Percentiles rank a stretch among this genome's conserved stretches.
phyloP scores from a whole-genome alignment of 2,329 filamentous ascomycete species.

The Calonectria hawksworthii region DNA sequence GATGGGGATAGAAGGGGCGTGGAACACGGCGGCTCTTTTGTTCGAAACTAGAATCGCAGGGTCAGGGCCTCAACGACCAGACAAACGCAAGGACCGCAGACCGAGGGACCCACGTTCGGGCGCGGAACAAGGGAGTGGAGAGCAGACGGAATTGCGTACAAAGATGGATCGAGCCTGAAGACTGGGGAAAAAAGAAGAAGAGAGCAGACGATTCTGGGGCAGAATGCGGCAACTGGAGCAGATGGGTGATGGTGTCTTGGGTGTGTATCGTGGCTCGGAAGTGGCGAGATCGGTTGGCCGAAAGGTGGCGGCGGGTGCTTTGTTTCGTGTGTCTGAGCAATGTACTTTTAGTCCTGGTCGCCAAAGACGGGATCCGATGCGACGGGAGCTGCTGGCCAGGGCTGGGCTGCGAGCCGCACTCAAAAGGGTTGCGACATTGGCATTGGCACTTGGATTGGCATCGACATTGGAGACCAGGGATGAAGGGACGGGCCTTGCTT shows the following conservation, averaged over 20 bases:
- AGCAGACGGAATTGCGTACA: conserved; percentile 16
- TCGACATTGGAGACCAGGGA: conserved; percentile 11
- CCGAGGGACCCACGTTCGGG: conserved; percentile 12
- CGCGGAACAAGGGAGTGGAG: conserved; percentile 21
- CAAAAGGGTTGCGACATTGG: conserved; percentile 20
- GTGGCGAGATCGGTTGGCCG: conserved; percentile 42
- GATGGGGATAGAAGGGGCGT: conserved; percentile 43
- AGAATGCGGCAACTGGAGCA: neutral
- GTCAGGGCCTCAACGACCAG: conserved; percentile 38
- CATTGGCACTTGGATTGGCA: conserved; percentile 19
- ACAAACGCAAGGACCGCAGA: conserved; percentile 8
- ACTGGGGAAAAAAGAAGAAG: conserved; percentile 11
- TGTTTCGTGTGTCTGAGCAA: conserved; percentile 12
- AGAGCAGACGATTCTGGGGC: conserved; percentile 17
- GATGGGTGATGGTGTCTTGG: conserved; percentile 14
- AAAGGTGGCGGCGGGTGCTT: conserved; percentile 15
- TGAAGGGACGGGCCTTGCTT: neutral
- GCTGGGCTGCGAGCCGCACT: conserved; percentile 44
- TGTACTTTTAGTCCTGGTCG: conserved; percentile 12
- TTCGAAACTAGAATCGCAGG: conserved; percentile 44
- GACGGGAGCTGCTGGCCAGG: conserved; percentile 38
- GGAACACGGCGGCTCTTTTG: conserved; percentile 49
- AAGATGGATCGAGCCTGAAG: conserved; percentile 24
- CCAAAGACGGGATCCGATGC: conserved; percentile 38
- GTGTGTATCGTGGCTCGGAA: conserved; percentile 33